phyloP scores from a whole-genome alignment of 75 land plant genomes.

The Cryptomeria japonica region DNA sequence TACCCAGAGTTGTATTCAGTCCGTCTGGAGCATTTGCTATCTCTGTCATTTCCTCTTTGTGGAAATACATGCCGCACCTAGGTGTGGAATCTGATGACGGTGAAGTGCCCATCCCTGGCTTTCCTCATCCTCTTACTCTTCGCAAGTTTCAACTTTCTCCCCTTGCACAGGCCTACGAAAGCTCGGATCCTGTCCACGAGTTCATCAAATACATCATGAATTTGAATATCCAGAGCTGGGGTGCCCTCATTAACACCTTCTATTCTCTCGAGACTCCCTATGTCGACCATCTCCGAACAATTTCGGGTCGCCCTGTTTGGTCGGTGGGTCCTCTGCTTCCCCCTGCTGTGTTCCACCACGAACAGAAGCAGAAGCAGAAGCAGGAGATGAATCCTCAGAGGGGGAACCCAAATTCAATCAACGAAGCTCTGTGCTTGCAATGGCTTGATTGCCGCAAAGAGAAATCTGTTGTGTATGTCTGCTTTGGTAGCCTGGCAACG shows the following conservation, averaged over 20 bases:
- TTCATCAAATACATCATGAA: neutral
- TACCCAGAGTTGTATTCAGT: too few relatives aligned
- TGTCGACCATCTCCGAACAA: too few relatives aligned
- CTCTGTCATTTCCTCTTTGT: constrained; percentile 6
- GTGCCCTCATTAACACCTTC: constrained; percentile 33
- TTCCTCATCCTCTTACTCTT: constrained; percentile 25
- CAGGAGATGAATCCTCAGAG: neutral
- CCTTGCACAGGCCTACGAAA: constrained; percentile 1
- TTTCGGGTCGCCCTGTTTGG: constrained; percentile 16
- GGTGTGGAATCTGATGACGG: constrained; percentile 15
- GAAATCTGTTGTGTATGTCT: neutral
- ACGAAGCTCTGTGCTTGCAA: constrained; percentile 6
- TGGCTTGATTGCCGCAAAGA: constrained; percentile 13
- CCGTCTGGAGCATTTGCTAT: constrained; percentile 24
- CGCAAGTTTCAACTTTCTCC: constrained; percentile 34
- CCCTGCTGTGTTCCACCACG: neutral
- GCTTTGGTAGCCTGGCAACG: neutral
- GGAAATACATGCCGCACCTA: constrained; percentile 14
- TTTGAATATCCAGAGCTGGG: constrained; percentile 33
- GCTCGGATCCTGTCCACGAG: too few relatives aligned
- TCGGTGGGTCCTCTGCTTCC: constrained; percentile 37
- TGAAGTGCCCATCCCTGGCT: constrained; percentile 8
- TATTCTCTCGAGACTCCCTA: constrained; percentile 28
- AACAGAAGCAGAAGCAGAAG: too few relatives aligned
- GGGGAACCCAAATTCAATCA: neutral